Evolutionary conservation across 228 moss, liverwort and hornwort species (phyloP).

Genomic region (Sphagnum magellanicum): DNA sequence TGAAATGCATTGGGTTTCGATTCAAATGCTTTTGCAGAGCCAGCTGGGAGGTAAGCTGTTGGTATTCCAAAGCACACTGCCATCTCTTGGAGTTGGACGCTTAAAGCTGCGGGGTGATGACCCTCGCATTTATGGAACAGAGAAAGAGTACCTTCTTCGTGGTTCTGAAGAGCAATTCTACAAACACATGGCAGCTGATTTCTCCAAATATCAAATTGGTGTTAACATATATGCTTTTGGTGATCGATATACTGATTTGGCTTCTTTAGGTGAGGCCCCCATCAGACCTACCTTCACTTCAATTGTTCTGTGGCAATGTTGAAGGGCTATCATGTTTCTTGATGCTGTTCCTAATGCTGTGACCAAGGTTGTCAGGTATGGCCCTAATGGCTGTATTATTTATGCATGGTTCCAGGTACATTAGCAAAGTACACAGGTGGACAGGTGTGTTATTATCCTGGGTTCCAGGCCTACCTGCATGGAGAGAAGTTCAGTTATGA

Average conservation of each 20-base stretch:
- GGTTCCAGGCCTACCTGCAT: constrained; percentile 63
- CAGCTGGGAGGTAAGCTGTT: constrained; percentile 96
- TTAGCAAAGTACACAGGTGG: constrained; percentile 88
- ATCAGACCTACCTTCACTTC: background rate
- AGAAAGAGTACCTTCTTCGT: constrained; percentile 72
- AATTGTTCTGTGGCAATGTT: background rate
- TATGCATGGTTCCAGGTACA: constrained; percentile 41
- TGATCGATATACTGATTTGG: constrained; percentile 84
- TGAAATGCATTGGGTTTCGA: background rate
- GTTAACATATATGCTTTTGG: constrained; percentile 82
- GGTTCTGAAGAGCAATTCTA: constrained; percentile 86
- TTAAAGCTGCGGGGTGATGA: constrained; percentile 91
- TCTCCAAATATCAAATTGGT: constrained; percentile 90
- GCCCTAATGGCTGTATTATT: background rate
- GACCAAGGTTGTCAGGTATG: too few relatives aligned
- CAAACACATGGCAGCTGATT: constrained; percentile 94
- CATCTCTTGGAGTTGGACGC: constrained; percentile 86
- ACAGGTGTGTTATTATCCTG: constrained; percentile 79
- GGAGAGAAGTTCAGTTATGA: constrained; percentile 89
- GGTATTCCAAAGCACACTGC: constrained; percentile 84
- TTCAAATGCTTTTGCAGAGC: constrained; percentile 48
- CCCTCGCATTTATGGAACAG: constrained; percentile 80
- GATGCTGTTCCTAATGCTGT: too few relatives aligned
- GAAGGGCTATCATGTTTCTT: background rate
- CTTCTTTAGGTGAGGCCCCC: constrained; percentile 65